phyloP scores from a whole-genome alignment of 495 filamentous ascomycete species.

The Penicillium fimorum region DNA sequence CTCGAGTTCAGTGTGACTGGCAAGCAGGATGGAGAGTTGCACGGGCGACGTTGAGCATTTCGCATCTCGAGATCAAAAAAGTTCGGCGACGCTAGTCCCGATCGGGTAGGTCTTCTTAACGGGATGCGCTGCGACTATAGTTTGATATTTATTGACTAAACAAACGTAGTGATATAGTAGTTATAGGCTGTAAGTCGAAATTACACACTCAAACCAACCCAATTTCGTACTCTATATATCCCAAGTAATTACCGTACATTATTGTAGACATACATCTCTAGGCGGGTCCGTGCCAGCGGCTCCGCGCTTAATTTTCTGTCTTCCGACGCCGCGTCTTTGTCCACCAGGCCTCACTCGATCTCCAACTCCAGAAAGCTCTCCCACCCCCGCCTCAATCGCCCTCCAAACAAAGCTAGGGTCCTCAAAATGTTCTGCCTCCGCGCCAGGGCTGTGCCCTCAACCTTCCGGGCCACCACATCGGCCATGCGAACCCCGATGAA shows the following conservation, averaged over 20 bases:
- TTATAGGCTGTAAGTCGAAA: not conserved
- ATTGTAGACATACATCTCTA: slow-evolving; percentile 5
- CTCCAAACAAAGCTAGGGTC: slow-evolving; percentile 1
- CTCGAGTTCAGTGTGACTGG: slow-evolving; percentile 4
- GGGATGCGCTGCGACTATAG: not conserved
- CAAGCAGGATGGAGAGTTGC: slow-evolving; percentile 10
- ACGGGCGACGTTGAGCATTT: slow-evolving; percentile 9
- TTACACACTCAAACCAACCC: not conserved
- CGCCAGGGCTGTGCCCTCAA: slow-evolving; percentile 33
- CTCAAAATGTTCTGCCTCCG: slow-evolving; percentile 36
- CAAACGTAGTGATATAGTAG: not conserved
- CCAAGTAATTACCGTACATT: not conserved
- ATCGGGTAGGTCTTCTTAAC: slow-evolving; percentile 20
- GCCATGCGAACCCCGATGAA: slow-evolving; percentile 21
- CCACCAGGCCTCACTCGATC: slow-evolving; percentile 14
- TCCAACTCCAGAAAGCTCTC: slow-evolving; percentile 10
- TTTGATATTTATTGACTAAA: not conserved
- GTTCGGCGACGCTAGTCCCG: slow-evolving; percentile 29
- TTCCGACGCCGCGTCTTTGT: slow-evolving; percentile 29
- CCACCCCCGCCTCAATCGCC: slow-evolving; percentile 7
- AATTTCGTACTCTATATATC: not conserved
- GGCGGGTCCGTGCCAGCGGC: slow-evolving; percentile 36
- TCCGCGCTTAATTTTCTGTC: slow-evolving; percentile 44
- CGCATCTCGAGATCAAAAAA: slow-evolving; percentile 28
- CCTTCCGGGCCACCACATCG: slow-evolving; percentile 20